These are phyloP conservation scores for Paracorniculantispora psalliotae DNA, from an alignment of 2,329 filamentous ascomycete species.

Conservation along the genomic window DNA sequence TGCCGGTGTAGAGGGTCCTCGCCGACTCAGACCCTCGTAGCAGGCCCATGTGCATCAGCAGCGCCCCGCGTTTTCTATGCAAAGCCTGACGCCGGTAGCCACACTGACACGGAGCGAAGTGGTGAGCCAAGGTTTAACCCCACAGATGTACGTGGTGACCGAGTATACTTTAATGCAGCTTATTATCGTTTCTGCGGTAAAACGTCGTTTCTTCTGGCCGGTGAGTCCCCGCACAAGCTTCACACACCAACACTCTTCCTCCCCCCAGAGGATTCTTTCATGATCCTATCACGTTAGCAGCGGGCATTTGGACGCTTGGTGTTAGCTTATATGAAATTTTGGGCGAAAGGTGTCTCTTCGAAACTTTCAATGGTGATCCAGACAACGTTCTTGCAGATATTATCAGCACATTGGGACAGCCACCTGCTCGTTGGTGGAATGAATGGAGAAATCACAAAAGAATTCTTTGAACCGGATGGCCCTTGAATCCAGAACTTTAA, in stretches of 20 bases:
- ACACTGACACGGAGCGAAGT: not conserved
- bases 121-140: not conserved
- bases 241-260: conserved; percentile 19
- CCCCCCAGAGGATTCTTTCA: conserved; percentile 21
- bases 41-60: not conserved
- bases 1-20: not conserved
- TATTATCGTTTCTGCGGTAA: not conserved
- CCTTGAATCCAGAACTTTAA: conserved; percentile 8
- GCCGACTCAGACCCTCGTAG: not conserved
- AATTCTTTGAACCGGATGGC: conserved; percentile 17
- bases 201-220: conserved; percentile 19
- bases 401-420: conserved; percentile 18
- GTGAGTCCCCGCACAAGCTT: conserved; percentile 14
- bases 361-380: conserved; percentile 18
- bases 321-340: conserved; percentile 21
- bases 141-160: not conserved
- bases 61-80: not conserved
- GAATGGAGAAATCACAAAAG: conserved; percentile 18
- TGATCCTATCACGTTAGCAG: conserved; percentile 19
- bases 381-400: conserved; percentile 20
- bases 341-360: conserved; percentile 20
- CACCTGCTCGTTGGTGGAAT: conserved; percentile 21
- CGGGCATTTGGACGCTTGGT: conserved; percentile 22
- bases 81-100: not conserved
- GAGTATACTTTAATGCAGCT: not conserved